Evolutionary conservation across 1,284 basidiomycete species (phyloP), one percentile per base, ranked within the genome.

Genomic region (Exobasidium cylindrosporum): DNA sequence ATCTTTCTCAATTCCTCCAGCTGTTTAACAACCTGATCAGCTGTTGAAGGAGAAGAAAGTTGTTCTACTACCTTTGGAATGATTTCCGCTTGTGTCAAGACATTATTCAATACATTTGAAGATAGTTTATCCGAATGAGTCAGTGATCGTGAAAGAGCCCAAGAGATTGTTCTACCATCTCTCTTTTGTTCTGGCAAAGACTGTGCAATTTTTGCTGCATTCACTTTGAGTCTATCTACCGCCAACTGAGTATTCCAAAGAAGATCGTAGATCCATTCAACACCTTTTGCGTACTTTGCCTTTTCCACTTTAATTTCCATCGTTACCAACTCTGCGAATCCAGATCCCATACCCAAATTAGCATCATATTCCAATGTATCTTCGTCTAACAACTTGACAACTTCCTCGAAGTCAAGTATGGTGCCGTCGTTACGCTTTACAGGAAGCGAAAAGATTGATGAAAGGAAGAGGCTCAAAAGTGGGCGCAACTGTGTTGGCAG

Each of bases 121-220:
- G 91, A 93, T 63, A 84, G 86, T n/a, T 72, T 57, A 60, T 86
- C 83, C 65, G 87, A 85, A 72, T 87, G 91, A 32, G 92, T 79
- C 44, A 92, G 74, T 59, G 87, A 85, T 26, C 86, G 82, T 80
- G 86, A 87, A 46, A 93, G 83, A 6, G 92, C 89, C 28, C 85
- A 84, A 47, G 93, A 83, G 11, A 98, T 89, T 24, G 86, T 88
- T 73, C 84, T 86, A 1, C 94, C 96, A 73, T 92, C 89, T 50
- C 96, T 86, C 84, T 97, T 98, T 77, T 91, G 84, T 74, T 93
- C 88, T 0, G 96, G 96, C n/a, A 98, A 83, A 28, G 88, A 88
- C 80, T 97, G 95, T 46, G 90, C 86, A 56, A 92, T 86, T 82
- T 97, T 97, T 26, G 92, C 91, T 45, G 91, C 84, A 46, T 87